These are phyloP conservation scores for Akebia trifoliata DNA, from an alignment of 164 flowering plant genomes.

Conservation along the genomic window DNA sequence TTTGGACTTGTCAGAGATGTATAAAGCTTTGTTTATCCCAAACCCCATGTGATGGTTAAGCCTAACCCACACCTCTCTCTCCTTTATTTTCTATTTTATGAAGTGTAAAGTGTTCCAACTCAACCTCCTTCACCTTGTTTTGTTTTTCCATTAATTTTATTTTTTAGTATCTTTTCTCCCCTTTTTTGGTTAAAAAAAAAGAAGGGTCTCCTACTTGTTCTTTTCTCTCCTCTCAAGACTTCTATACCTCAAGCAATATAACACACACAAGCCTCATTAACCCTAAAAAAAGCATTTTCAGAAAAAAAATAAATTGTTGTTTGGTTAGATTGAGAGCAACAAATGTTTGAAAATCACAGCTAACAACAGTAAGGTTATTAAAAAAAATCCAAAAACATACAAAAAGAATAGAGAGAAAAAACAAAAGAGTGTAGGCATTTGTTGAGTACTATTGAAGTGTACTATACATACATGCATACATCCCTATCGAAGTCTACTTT, in stretches of 20 bases:
- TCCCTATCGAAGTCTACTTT: too few species aligned
- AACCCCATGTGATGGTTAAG: constrained; percentile 32
- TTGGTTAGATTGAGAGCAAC: too few species aligned
- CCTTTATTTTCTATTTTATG: constrained; percentile 17
- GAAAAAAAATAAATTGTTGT: too few species aligned
- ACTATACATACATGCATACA: too few species aligned
- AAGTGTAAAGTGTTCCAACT: constrained; percentile 26
- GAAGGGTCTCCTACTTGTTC: constrained; percentile 19
- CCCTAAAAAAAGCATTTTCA: too few species aligned
- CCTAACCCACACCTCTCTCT: constrained; percentile 1
- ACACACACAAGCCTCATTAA: too few species aligned
- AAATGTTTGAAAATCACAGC: too few species aligned
- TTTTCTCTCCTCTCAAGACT: constrained; percentile 38
- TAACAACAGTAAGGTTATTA: too few species aligned
- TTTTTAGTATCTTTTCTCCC: neutral
- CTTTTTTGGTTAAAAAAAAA: constrained; percentile 12
- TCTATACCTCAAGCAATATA: constrained; percentile 21
- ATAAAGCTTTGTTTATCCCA: constrained; percentile 16
- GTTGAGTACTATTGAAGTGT: too few species aligned
- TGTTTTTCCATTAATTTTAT: neutral
- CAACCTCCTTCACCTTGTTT: neutral
- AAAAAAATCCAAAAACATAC: too few species aligned
- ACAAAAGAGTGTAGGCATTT: too few species aligned
- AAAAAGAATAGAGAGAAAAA: too few species aligned
- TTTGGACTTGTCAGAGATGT: constrained; percentile 32